Percentiles rank a stretch among this genome's conserved stretches.
Conservation (phyloP, 805 yeast genomes). For the Ogataea allantospora region DNA sequence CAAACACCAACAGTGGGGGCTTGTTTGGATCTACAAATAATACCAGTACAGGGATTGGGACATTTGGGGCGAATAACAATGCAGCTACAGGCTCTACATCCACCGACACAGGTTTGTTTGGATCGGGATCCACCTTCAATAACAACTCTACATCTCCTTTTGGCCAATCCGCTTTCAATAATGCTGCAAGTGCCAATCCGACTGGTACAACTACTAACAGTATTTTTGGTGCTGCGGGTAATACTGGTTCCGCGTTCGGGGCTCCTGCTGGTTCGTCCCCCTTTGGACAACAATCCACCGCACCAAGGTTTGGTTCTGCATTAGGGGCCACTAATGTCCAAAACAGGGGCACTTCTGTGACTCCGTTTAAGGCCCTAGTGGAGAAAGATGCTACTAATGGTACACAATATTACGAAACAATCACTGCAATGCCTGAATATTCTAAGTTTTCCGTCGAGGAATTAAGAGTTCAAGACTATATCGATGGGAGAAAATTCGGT, state of each 20-base stretch:
- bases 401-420: conserved; percentile 63
- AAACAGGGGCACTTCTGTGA: conserved; percentile 67
- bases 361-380: conserved; percentile 64
- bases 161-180: conserved; percentile 46
- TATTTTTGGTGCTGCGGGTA: conserved; percentile 21
- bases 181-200: conserved; percentile 14
- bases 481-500: conserved; percentile 64
- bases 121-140: conserved; percentile 21
- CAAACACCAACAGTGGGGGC: conserved; percentile 17
- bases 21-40: conserved; percentile 22
- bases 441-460: conserved; percentile 81
- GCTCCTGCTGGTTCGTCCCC: conserved; percentile 32
- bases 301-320: conserved; percentile 33
- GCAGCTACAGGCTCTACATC: conserved; percentile 23
- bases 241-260: conserved; percentile 35
- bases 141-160: conserved; percentile 35
- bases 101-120: conserved; percentile 27
- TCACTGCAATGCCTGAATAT: conserved; percentile 90
- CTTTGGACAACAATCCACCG: conserved; percentile 37
- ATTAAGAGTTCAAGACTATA: conserved; percentile 84
- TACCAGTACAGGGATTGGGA: conserved; percentile 31
- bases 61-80: conserved; percentile 34
- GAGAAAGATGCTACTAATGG: conserved; percentile 72
- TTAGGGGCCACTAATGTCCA: conserved; percentile 32
- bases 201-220: conserved; percentile 10